Conservation (phyloP, 1,284 basidiomycete species). For the Schizophyllum amplum region DNA sequence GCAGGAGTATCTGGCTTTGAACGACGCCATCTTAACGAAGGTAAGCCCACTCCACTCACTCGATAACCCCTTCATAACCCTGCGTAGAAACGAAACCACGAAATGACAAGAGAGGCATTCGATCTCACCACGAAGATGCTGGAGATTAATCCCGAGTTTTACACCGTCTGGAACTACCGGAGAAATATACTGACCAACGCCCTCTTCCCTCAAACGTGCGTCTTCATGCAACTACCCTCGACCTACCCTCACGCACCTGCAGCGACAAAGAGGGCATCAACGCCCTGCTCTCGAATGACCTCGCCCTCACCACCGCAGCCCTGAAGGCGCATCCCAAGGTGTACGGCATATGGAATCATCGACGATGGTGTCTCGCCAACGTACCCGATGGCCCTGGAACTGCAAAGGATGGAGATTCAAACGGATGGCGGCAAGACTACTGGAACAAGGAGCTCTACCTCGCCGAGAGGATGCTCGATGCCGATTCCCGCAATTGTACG, state of each 20-base stretch:
- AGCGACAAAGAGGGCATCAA: conserved; percentile 63
- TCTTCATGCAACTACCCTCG: background rate
- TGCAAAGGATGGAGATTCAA: conserved; percentile 32
- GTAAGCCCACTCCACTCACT: conserved; percentile 32
- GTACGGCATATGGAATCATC: conserved; percentile 97
- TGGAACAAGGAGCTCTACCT: conserved; percentile 83
- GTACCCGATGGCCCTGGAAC: conserved; percentile 62
- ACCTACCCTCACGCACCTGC: conserved; percentile 4
- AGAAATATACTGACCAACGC: conserved; percentile 70
- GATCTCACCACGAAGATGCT: conserved; percentile 70
- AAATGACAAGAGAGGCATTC: conserved; percentile 65
- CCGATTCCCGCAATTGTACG: conserved; percentile 87
- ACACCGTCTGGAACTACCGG: conserved; percentile 91
- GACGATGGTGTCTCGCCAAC: conserved; percentile 85
- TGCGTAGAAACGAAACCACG: conserved; percentile 55
- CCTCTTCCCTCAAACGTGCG: conserved; percentile 61
- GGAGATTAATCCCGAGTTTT: conserved; percentile 82
- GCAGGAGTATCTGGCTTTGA: conserved; percentile 64
- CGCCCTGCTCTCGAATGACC: conserved; percentile 58
- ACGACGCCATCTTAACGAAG: conserved; percentile 54
- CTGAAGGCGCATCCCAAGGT: conserved; percentile 85
- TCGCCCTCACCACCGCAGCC: conserved; percentile 73
- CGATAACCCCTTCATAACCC: background rate
- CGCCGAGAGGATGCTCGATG: conserved; percentile 85
- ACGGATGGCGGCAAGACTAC: conserved; percentile 63